Conservation (phyloP, 2,329 filamentous ascomycete species). For the Cladosporium cucumerinum region DNA sequence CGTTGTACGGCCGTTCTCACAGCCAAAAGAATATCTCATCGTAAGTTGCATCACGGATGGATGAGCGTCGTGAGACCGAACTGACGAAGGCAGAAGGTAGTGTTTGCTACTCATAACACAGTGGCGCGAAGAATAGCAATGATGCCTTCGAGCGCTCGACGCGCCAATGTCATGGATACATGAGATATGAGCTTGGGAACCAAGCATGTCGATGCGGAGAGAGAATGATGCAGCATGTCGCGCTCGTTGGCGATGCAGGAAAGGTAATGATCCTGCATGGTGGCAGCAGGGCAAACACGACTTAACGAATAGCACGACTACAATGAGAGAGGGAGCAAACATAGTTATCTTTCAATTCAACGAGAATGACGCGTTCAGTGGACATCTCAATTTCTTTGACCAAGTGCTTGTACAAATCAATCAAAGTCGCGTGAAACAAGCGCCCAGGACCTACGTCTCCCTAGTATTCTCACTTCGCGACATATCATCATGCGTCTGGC, state of each 20-base stretch:
- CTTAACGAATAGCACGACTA: not conserved
- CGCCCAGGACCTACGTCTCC: not conserved
- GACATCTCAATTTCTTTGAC: not conserved
- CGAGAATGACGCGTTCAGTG: not conserved
- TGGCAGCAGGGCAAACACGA: not conserved
- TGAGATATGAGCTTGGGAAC: not conserved
- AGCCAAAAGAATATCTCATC: not conserved
- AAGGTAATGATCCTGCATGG: not conserved
- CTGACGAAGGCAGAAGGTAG: not conserved
- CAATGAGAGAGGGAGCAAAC: not conserved
- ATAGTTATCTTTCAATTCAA: not conserved
- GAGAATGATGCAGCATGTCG: not conserved
- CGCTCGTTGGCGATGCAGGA: not conserved
- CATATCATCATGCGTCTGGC: conserved; percentile 2
- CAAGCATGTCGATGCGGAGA: not conserved
- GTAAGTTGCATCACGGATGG: not conserved
- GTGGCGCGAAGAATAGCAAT: not conserved
- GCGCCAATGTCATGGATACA: not conserved
- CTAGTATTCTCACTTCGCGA: conserved; percentile 4
- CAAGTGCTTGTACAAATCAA: not conserved
- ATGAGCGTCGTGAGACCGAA: not conserved
- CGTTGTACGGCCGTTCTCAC: not conserved
- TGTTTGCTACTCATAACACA: not conserved
- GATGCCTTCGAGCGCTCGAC: not conserved
- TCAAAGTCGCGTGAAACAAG: not conserved